Conservation (phyloP, 306 rosid species). For the Gastrolobium bilobum region DNA sequence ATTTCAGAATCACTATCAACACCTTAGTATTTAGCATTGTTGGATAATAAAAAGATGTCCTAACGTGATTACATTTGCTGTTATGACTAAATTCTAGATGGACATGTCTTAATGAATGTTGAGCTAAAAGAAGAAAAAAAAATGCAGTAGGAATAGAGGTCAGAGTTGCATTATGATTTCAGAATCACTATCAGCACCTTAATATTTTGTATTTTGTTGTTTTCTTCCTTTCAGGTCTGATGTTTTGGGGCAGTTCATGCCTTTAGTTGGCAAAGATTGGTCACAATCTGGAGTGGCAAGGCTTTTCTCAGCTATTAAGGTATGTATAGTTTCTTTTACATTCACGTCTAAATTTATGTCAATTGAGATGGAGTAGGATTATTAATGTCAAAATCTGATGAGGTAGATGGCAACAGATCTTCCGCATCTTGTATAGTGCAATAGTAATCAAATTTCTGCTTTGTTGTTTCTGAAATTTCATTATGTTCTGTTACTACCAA, state of each 20-base stretch:
- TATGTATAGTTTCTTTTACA: slow-evolving; percentile 42
- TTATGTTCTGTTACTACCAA: neutral
- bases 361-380: slow-evolving; percentile 33
- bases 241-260: slow-evolving; percentile 99
- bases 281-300: slow-evolving; percentile 96
- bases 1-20: slow-evolving; percentile 34
- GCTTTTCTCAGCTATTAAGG: slow-evolving; percentile 94
- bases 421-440: slow-evolving; percentile 1
- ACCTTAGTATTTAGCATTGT: neutral
- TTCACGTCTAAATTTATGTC: slow-evolving; percentile 5
- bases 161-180: slow-evolving; percentile 31
- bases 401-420: slow-evolving; percentile 28
- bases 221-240: slow-evolving; percentile 76
- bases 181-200: slow-evolving; percentile 23
- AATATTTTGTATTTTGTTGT: neutral
- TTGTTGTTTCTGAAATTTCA: slow-evolving; percentile 25
- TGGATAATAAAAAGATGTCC: slow-evolving; percentile 15
- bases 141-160: neutral
- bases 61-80: slow-evolving; percentile 37
- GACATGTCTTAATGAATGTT: slow-evolving; percentile 31
- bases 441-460: slow-evolving; percentile 6
- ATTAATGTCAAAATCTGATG: slow-evolving; percentile 5
- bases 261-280: slow-evolving; percentile 99
- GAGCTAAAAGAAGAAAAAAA: neutral
- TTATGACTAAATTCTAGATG: neutral